Base-by-base conservation (phyloP, 371 early-diverging fungal species). In the Apophysomyces trapeziformis region DNA sequence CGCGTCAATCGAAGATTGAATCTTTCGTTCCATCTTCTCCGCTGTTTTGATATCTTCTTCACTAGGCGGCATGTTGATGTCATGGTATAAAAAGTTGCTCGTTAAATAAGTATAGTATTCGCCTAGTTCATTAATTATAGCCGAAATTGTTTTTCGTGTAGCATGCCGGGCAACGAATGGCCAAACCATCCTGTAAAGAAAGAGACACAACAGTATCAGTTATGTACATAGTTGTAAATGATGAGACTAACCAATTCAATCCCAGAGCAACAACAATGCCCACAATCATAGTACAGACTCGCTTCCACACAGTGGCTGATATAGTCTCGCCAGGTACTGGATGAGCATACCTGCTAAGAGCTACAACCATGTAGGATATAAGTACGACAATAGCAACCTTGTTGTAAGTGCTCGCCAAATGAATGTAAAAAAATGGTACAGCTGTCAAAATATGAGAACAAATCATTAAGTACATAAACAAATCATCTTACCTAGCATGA, bases 91-190 rank as follows among this genome's bases (percentile, higher is more conserved):
- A 46, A 71, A 80, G 1, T 78, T 72, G 5, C 81, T 76, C 71
- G 73, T 80, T 11, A 84, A 43, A 58, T 68, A 84, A 0, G 75
- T 73, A 62, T 78, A 84, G 41, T 80, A 79, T 16, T 81, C 79
- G 5, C 78, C 84, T 8, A 84, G 47, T 60, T 80, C 78, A 13
- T 60, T 63, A 14, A 84, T 69, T n/a, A 76, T 73, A 4, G 63
- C 68, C 8, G 78, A 68, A 43, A 84, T 61, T 0, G 84, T 78
- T 61, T 84, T 87, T 16, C 87, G 79, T 26, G 86, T 74, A 46
- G 84, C 83, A 44, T 80, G 82, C 26, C 87, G 77, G 1, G 89
- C 89, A 14, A 86, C 71, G 67, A 85, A 87, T 13, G 89, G 89
- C 88, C 88, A 89, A 0, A 89, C 63, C 39, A 83, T 38, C 60